A percentile compares a stretch with the other conserved stretches of the same genome.
These are phyloP conservation scores for Coemansia pectinata DNA, from an alignment of 192 early-diverging fungal species.

Conservation along the genomic window DNA sequence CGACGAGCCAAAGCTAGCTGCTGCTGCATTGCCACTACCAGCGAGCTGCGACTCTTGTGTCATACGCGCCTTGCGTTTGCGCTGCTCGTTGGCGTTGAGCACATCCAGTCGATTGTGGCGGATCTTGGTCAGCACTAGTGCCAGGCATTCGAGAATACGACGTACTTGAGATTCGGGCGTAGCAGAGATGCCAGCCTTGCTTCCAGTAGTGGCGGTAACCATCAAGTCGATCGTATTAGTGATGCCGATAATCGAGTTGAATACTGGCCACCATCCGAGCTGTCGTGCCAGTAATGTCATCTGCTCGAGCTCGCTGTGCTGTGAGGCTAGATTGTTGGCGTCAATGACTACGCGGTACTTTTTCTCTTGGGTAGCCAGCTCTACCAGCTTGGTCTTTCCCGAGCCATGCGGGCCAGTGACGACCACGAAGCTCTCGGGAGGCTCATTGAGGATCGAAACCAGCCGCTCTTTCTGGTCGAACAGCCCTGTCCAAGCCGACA, in stretches of 20 bases:
- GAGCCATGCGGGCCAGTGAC: constrained; percentile 83
- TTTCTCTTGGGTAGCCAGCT: constrained; percentile 65
- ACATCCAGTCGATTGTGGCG: constrained; percentile 25
- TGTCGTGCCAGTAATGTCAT: constrained; percentile 77
- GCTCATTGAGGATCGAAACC: constrained; percentile 52
- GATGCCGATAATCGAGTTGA: constrained; percentile 74
- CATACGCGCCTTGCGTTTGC: constrained; percentile 18
- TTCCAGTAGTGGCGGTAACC: constrained; percentile 85
- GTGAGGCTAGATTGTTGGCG: constrained; percentile 73
- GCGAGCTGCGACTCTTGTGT: background rate
- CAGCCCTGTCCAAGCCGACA: constrained; percentile 48
- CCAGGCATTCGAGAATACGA: constrained; percentile 81
- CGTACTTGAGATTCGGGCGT: constrained; percentile 81
- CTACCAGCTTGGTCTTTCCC: constrained; percentile 77
- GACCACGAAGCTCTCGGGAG: constrained; percentile 79
- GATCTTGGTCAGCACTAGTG: constrained; percentile 69
- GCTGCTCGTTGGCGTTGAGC: constrained; percentile 38
- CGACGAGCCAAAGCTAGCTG: background rate
- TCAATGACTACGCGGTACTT: constrained; percentile 78
- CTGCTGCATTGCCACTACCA: background rate
- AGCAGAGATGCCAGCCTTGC: constrained; percentile 81
- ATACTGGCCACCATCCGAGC: constrained; percentile 90
- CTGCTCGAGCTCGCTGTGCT: constrained; percentile 72
- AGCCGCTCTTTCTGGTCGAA: constrained; percentile 42
- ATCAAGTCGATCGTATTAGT: constrained; percentile 80